Evolutionary conservation across 2,329 filamentous ascomycete species (phyloP).

Genomic region (Ascochyta pisi): DNA sequence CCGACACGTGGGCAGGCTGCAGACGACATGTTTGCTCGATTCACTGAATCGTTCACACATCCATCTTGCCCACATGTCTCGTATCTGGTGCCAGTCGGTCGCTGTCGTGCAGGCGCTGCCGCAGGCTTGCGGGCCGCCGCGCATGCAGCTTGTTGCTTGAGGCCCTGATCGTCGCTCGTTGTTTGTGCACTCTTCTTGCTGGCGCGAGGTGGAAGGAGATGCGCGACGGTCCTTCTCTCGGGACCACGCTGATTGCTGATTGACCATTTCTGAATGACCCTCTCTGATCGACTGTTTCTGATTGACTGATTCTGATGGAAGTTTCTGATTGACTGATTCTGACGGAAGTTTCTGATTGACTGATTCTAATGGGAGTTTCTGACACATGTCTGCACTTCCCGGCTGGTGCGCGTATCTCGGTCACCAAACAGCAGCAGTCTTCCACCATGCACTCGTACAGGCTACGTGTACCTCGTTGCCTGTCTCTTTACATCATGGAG

Average conservation of each 20-base stretch:
- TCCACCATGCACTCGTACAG: not conserved
- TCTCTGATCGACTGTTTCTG: not conserved
- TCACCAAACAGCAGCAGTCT: not conserved
- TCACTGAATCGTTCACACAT: not conserved
- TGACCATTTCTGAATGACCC: not conserved
- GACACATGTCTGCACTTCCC: not conserved
- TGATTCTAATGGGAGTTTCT: too few relatives aligned
- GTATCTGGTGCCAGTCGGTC: constrained; percentile 1
- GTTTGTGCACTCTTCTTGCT: too few relatives aligned
- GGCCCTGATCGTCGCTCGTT: constrained; percentile 5
- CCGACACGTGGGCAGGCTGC: constrained; percentile 23
- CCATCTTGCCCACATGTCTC: constrained; percentile 1
- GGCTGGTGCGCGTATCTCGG: not conserved
- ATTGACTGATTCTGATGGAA: too few relatives aligned
- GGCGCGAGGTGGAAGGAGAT: not conserved
- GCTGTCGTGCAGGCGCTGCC: constrained; percentile 7
- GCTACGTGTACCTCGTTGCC: constrained; percentile 3
- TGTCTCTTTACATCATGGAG: not conserved
- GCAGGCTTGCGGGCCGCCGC: constrained; percentile 16
- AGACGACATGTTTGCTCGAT: constrained; percentile 3
- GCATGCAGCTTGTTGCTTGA: constrained; percentile 14
- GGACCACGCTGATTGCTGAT: constrained; percentile 1
- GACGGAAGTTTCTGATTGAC: too few relatives aligned
- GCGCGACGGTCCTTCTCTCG: constrained; percentile 7
- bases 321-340: too few relatives aligned